Base-by-base conservation (phyloP, 768 basidiomycete genomes). In the Leucocoprinus birnbaumii region DNA sequence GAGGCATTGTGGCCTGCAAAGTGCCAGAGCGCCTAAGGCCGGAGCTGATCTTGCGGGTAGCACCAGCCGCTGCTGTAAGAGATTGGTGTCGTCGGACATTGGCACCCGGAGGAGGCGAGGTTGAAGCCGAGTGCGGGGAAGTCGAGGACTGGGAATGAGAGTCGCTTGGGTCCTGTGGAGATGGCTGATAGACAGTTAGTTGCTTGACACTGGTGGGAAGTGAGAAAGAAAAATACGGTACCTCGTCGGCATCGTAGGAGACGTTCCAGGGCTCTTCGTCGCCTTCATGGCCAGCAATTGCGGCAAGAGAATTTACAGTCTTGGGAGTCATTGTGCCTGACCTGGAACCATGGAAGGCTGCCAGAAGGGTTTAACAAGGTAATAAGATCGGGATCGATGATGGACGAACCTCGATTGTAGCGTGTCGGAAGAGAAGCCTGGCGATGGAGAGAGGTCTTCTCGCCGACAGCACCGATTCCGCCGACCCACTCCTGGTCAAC, bases 241-340 rank as follows among this genome's bases (percentile, higher is more conserved):
- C 90, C 71, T 89, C 87, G 27, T 89, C 88, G 50, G 69, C 74
- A 71, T 66, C 80, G 71, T 69, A 76, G 38, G 84, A 83, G 41
- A 78, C 73, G 67, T 90, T 88, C 91, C 91, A 94, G 53, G 90
- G 87, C 59, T 92, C 91, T 66, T 94, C 91, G 57, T 91, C 91
- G 61, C 86, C 89, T 62, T 94, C 91, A 63, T 90, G 87, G 40
- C 89, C 90, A 49, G 88, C 84, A 69, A 94, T 93, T 52, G 88
- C 88, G 34, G 87, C 82, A 51, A 94, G 82, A 67, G 89, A 92
- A 63, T 91, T 92, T 69, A 92, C 74, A 21, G 82, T 80, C 56
- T 89, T 84, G 31, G 87, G 86, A 22, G 88, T 87, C 59, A 79
- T 65, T 61, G 73, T 86, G 24, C 87, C 86, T 10, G 82, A 64